Percentiles rank a stretch among this genome's conserved stretches.
phyloP scores from a whole-genome alignment of 2,329 filamentous ascomycete species.

The Endoconidiophora polonica region DNA sequence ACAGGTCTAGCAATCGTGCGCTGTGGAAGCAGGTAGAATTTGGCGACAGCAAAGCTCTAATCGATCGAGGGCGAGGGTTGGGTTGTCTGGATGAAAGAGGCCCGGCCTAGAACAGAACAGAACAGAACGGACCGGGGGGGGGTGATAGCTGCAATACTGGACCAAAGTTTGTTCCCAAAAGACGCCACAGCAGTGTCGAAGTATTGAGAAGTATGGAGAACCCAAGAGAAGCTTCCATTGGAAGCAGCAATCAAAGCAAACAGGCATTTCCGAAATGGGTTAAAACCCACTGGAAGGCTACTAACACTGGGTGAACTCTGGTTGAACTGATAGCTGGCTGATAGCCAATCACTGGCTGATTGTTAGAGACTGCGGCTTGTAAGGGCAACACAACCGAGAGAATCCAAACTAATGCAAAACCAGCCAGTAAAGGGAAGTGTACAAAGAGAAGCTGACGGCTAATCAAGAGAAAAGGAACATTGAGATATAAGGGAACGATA shows the following conservation, averaged over 20 bases:
- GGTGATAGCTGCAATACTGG: too few relatives aligned
- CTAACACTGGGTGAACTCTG: neutral
- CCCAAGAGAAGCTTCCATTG: constrained; percentile 11
- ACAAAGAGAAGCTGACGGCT: too few relatives aligned
- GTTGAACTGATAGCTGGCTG: neutral
- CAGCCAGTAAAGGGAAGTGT: too few relatives aligned
- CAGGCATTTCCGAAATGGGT: neutral
- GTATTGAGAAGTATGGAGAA: constrained; percentile 7
- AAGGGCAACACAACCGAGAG: too few relatives aligned
- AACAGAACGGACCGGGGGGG: neutral
- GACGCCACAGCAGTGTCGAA: too few relatives aligned
- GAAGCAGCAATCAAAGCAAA: neutral
- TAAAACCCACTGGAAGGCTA: neutral
- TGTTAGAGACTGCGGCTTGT: too few relatives aligned
- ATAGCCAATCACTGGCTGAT: neutral
- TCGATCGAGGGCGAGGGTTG: too few relatives aligned
- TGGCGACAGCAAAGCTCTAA: neutral
- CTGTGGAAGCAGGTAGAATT: constrained; percentile 5
- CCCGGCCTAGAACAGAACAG: neutral
- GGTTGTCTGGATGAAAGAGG: too few relatives aligned
- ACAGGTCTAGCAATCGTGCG: neutral
- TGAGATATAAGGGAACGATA: too few relatives aligned
- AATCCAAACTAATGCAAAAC: too few relatives aligned
- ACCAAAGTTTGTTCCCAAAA: too few relatives aligned
- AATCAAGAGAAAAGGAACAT: too few relatives aligned